These are phyloP conservation scores for Stromatinia cepivora DNA, from an alignment of 2,329 filamentous ascomycete species.

Conservation along the genomic window DNA sequence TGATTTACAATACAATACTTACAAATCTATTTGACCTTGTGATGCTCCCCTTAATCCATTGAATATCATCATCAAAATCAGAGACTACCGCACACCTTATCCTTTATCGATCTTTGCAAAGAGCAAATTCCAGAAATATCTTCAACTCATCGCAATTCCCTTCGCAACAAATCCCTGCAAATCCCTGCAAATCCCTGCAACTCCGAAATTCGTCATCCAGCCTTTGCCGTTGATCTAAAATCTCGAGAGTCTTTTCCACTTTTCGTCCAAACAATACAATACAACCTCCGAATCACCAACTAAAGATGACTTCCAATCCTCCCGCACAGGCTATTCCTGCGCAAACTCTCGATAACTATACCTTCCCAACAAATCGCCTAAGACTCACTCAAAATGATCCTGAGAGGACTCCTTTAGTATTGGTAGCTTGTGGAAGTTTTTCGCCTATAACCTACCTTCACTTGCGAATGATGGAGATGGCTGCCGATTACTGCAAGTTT, in stretches of 20 bases:
- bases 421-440: conserved; percentile 71
- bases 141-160: conserved; percentile 14
- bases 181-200: conserved; percentile 6
- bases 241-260: not conserved
- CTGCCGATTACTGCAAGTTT: conserved; percentile 68
- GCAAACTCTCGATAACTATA: conserved; percentile 46
- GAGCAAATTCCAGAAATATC: conserved; percentile 1
- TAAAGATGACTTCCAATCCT: conserved; percentile 28
- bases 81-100: not conserved
- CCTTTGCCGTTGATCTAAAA: conserved; percentile 4
- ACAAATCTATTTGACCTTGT: not conserved
- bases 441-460: conserved; percentile 76
- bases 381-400: conserved; percentile 56
- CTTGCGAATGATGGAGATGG: conserved; percentile 83
- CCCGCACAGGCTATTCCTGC: conserved; percentile 26
- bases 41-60: not conserved
- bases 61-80: not conserved
- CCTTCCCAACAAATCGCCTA: conserved; percentile 61
- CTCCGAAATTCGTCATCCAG: conserved; percentile 23
- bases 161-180: not conserved
- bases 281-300: not conserved
- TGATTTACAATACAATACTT: conserved; percentile 1
- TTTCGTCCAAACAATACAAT: not conserved
- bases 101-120: conserved; percentile 10
- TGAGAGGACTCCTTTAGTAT: conserved; percentile 61